phyloP scores from a whole-genome alignment of 441 rosid genomes.

The Rhodomyrtus psidioides region DNA sequence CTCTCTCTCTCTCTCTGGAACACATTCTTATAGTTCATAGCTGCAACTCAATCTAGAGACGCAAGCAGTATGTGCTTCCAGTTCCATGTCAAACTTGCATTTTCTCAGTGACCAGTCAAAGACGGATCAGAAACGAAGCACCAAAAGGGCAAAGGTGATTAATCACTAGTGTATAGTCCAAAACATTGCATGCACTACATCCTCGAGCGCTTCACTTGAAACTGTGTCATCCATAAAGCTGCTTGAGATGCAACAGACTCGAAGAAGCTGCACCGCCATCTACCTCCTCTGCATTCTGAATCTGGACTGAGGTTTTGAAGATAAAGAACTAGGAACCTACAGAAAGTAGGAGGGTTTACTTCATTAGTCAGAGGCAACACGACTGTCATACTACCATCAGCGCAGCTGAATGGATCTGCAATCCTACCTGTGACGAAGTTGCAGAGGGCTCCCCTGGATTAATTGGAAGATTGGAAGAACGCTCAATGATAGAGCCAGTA shows the following conservation, averaged over 20 bases:
- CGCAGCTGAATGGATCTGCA: not conserved
- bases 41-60: not conserved
- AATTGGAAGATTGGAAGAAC: constrained; percentile 17
- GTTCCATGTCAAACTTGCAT: not conserved
- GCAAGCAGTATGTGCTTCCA: not conserved
- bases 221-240: not conserved
- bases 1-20: not conserved
- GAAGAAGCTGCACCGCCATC: not conserved
- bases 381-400: not conserved
- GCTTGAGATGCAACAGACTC: not conserved
- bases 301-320: constrained; percentile 72
- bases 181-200: not conserved
- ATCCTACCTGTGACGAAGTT: constrained; percentile 41
- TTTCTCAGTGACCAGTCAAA: not conserved
- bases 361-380: not conserved
- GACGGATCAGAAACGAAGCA: not conserved
- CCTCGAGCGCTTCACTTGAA: not conserved
- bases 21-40: not conserved
- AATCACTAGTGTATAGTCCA: not conserved
- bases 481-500: constrained; percentile 68
- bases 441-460: constrained; percentile 9
- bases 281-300: constrained; percentile 62
- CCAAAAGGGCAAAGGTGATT: not conserved
- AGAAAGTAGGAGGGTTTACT: not conserved
- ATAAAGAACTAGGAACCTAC: constrained; percentile 38